phyloP scores from a whole-genome alignment of 2,329 filamentous ascomycete genomes.

The Calonectria hawksworthii region DNA sequence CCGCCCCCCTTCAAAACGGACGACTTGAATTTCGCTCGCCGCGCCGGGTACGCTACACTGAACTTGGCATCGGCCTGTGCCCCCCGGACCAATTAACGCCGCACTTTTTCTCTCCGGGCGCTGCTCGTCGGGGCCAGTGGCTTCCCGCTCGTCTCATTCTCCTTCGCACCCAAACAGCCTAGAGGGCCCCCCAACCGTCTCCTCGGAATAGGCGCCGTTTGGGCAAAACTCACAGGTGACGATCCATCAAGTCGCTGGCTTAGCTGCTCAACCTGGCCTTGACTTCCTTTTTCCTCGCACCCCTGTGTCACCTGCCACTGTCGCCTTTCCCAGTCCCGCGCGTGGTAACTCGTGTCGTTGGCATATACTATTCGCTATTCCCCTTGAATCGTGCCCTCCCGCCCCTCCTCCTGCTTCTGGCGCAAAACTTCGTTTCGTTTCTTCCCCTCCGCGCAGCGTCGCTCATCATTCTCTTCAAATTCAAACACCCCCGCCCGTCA shows the following conservation, averaged over 20 bases:
- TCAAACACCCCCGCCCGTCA: conserved; percentile 11
- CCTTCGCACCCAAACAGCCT: conserved; percentile 10
- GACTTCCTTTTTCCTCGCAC: conserved; percentile 8
- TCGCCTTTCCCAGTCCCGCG: conserved; percentile 2
- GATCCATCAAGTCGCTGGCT: conserved; percentile 3
- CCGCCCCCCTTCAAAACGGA: conserved; percentile 20
- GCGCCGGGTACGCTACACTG: conserved; percentile 28
- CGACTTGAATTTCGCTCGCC: conserved; percentile 29
- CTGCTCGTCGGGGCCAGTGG: background rate
- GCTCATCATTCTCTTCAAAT: conserved; percentile 12
- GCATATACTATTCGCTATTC: background rate
- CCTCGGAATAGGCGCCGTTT: conserved; percentile 24
- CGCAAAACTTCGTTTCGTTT: conserved; percentile 14
- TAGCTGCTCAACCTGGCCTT: conserved; percentile 6
- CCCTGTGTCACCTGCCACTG: conserved; percentile 24
- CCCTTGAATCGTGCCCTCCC: background rate
- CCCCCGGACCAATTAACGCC: conserved; percentile 19
- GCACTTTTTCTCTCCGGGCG: conserved; percentile 10
- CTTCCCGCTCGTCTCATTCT: conserved; percentile 4
- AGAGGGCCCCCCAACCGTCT: conserved; percentile 16
- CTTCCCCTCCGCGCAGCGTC: conserved; percentile 4
- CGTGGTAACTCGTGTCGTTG: background rate
- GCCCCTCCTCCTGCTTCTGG: background rate
- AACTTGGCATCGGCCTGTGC: conserved; percentile 18
- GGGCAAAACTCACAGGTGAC: background rate